Percentiles rank a stretch among this genome's conserved stretches.
phyloP scores from a whole-genome alignment of 2,329 filamentous ascomycete genomes.

The Monilinia polystroma region DNA sequence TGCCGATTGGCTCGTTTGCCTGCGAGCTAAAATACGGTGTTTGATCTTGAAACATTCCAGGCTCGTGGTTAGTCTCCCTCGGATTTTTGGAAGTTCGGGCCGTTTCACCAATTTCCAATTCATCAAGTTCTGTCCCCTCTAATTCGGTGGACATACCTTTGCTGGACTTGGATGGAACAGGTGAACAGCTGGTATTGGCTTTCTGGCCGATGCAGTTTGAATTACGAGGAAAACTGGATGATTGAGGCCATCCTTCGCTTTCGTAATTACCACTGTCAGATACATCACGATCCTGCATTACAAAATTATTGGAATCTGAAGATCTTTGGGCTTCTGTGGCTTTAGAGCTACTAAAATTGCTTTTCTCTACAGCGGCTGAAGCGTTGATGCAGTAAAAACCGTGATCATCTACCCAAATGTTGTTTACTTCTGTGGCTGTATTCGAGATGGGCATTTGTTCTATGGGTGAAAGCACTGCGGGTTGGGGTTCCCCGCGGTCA shows the following conservation, averaged over 20 bases:
- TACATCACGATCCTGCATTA: neutral
- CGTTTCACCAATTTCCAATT: neutral
- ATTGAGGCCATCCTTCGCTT: neutral
- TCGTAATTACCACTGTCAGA: neutral
- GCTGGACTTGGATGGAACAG: neutral
- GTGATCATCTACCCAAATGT: neutral
- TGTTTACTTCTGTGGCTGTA: neutral
- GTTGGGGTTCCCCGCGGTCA: neutral
- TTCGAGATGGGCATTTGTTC: neutral
- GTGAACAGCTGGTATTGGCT: neutral
- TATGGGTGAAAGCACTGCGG: neutral
- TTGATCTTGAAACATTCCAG: neutral
- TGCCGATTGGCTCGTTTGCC: too few species aligned
- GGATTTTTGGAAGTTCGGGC: too few species aligned
- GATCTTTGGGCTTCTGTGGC: neutral
- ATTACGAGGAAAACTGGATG: neutral
- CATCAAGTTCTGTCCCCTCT: neutral
- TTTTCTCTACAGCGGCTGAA: neutral
- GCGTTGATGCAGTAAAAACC: neutral
- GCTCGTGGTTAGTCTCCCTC: too few species aligned
- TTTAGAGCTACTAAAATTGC: neutral
- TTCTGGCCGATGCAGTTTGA: neutral
- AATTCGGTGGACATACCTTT: neutral
- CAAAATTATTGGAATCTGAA: neutral
- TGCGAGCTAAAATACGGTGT: neutral